Evolutionary conservation across 2,329 filamentous ascomycete species (phyloP), one percentile per base, ranked within the genome.

Genomic region (Thelonectria discophora): DNA sequence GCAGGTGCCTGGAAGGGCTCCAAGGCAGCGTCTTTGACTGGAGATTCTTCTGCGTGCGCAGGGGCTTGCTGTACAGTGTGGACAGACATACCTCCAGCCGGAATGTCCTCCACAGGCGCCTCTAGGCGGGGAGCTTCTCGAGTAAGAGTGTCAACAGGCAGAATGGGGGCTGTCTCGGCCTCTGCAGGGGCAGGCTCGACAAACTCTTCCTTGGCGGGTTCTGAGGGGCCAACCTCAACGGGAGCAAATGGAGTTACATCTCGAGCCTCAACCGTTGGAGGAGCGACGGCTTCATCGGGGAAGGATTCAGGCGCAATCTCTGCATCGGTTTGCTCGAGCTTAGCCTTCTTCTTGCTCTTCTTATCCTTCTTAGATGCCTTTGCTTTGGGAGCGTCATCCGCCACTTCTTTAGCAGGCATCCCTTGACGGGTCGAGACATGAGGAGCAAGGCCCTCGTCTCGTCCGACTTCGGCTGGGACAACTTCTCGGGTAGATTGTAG

Each of bases 301-400:
- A 27, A 27, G 43, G 34, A 34, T 51, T 57, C 58, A 7, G 34
- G 8, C 17, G 37, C 42, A 10, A 18, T 13, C 43, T 50, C 15
- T 9, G 17, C 15, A 20, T 32, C 17, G 9, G 48, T 21, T 18
- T 63, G 34, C 5, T 17, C 34, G 20, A 47, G 18, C 21, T 17
- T 59, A 8, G 21, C 50, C 24, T 61, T 55, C 43, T 60, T 62
- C 51, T 61, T 64, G 30, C 54, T 67, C 56, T 72, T 70, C 58
- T 71, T 74, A 52, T 72, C 68, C 47, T 75, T 74, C 60, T 73
- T 74, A 0, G 69, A 72, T 24, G 62, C 18, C 49, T 69, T 72
- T 21, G 64, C 54, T 17, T 65, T 53, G 9, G 51, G 58, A 3
- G 12, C 37, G 11, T 45, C 30, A n/a, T 55, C 42, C 21, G 21